A percentile compares a stretch with the other conserved stretches of the same genome.
phyloP scores from a whole-genome alignment of 768 basidiomycete genomes.

The Podaxis sp. region DNA sequence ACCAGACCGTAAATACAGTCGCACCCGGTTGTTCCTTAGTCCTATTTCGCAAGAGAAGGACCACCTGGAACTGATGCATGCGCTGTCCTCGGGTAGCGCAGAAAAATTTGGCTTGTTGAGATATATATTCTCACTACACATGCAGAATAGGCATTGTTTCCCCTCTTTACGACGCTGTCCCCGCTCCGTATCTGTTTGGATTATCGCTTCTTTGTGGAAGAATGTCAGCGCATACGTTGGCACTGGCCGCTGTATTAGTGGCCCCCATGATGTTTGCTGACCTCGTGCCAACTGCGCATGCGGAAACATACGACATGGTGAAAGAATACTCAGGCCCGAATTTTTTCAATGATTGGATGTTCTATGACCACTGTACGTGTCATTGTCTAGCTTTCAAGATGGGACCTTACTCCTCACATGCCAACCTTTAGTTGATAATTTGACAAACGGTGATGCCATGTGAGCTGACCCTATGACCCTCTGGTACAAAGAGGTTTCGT shows the following conservation, averaged over 20 bases:
- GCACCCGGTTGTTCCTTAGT: too few relatives aligned
- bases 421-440: slow-evolving; percentile 49
- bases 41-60: too few relatives aligned
- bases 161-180: neutral
- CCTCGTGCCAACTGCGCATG: neutral
- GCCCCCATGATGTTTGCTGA: neutral
- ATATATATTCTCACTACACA: too few relatives aligned
- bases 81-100: too few relatives aligned
- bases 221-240: neutral
- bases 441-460: slow-evolving; percentile 63
- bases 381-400: neutral
- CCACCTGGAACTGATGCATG: too few relatives aligned
- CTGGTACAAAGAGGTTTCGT: neutral
- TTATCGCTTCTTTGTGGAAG: neutral
- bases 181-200: neutral
- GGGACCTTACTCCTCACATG: neutral
- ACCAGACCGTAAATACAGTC: too few relatives aligned
- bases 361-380: slow-evolving; percentile 50
- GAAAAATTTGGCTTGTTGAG: too few relatives aligned
- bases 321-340: slow-evolving; percentile 54
- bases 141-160: too few relatives aligned
- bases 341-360: slow-evolving; percentile 70
- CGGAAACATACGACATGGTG: slow-evolving; percentile 41
- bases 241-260: neutral
- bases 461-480: slow-evolving; percentile 19